Conservation (phyloP, 345 rosid genomes). For the Noccaea bulbosa region DNA sequence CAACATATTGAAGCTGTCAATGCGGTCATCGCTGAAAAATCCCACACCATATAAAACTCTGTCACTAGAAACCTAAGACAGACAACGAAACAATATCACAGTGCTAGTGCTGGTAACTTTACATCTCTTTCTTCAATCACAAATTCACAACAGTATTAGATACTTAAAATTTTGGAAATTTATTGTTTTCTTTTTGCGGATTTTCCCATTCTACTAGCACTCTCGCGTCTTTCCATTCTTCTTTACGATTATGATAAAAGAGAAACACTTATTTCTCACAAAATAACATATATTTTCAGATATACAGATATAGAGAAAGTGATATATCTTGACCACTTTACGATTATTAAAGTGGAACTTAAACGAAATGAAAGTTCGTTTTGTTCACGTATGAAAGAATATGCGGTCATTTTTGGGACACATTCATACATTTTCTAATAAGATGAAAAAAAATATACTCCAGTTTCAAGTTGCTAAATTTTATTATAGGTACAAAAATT, state of each 20-base stretch:
- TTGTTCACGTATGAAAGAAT: slow-evolving; percentile 18
- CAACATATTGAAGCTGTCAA: too few relatives aligned
- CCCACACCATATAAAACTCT: too few relatives aligned
- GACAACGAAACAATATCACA: too few relatives aligned
- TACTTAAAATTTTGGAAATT: neutral
- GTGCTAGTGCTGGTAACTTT: slow-evolving; percentile 3
- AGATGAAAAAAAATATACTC: neutral
- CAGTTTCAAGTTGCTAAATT: too few relatives aligned
- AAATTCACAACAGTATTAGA: slow-evolving; percentile 4
- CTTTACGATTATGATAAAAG: neutral
- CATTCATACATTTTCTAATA: neutral
- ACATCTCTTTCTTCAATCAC: neutral
- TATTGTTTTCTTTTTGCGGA: neutral
- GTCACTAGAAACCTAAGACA: too few relatives aligned
- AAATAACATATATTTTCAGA: neutral
- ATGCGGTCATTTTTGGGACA: slow-evolving; percentile 11
- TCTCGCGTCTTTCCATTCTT: too few relatives aligned
- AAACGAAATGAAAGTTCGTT: neutral
- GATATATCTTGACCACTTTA: neutral
- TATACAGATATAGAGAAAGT: too few relatives aligned
- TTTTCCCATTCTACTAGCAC: neutral
- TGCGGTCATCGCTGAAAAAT: too few relatives aligned
- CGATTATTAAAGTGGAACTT: neutral
- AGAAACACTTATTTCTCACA: neutral
- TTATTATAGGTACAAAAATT: neutral